Conservation (phyloP, 108 stramenopile species). For the Nitzschia putrida region DNA sequence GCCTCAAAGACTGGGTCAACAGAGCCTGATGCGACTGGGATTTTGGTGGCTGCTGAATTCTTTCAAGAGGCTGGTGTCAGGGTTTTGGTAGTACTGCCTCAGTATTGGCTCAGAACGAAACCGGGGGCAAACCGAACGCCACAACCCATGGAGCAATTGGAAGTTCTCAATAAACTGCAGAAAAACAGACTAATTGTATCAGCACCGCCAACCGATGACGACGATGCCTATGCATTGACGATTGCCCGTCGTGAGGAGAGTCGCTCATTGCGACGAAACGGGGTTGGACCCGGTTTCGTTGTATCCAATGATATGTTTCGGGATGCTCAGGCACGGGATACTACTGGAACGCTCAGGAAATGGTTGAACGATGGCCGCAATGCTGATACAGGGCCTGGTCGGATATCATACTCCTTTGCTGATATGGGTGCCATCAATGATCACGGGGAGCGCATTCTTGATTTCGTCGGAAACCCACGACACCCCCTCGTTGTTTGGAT, state of each 20-base stretch:
- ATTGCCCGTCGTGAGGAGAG: conserved; percentile 71
- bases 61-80: conserved; percentile 62
- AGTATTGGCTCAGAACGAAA: conserved; percentile 62
- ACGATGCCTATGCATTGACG: conserved; percentile 79
- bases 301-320: conserved; percentile 83
- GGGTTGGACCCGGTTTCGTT: conserved; percentile 54
- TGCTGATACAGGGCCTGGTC: conserved; percentile 41
- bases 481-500: conserved; percentile 68
- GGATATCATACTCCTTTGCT: conserved; percentile 80
- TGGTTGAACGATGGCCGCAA: conserved; percentile 49
- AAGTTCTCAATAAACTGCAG: conserved; percentile 55
- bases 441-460: conserved; percentile 63
- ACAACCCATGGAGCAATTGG: conserved; percentile 24
- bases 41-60: conserved; percentile 62
- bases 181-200: conserved; percentile 59
- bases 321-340: conserved; percentile 73
- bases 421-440: conserved; percentile 69
- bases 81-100: conserved; percentile 76
- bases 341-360: conserved; percentile 25
- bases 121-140: conserved; percentile 28
- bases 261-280: conserved; percentile 44
- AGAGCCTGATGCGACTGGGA: conserved; percentile 65
- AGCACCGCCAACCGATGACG: conserved; percentile 80
- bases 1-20: conserved; percentile 5
- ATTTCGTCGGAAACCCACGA: conserved; percentile 81